Evolutionary conservation across 495 filamentous ascomycete species (phyloP).

Genomic region (Aspergillus mulundensis): DNA sequence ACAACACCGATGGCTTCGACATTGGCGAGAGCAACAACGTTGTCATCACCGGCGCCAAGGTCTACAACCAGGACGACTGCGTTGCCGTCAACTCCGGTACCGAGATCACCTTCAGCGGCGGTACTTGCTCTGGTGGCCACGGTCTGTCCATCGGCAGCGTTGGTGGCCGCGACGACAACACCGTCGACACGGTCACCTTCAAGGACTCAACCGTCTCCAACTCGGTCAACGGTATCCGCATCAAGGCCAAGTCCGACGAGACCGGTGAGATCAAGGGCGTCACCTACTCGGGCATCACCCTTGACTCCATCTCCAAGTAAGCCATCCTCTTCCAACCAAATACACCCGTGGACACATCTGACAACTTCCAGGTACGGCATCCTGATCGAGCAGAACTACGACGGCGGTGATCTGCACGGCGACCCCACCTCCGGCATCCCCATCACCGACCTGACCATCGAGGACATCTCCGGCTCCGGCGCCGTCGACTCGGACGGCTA

Average conservation of each 20-base stretch:
- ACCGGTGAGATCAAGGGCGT: conserved; percentile 55
- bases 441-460: conserved; percentile 56
- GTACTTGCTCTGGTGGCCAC: conserved; percentile 55
- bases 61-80: conserved; percentile 66
- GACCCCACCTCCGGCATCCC: conserved; percentile 57
- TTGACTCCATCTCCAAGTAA: conserved; percentile 43
- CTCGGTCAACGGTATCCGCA: conserved; percentile 48
- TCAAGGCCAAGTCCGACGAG: conserved; percentile 58
- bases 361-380: conserved; percentile 52
- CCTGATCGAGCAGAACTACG: conserved; percentile 65
- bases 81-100: conserved; percentile 60
- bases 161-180: conserved; percentile 58
- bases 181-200: conserved; percentile 53
- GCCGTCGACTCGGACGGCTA: conserved; percentile 22
- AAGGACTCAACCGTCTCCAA: conserved; percentile 47
- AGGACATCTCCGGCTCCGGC: conserved; percentile 50
- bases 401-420: conserved; percentile 57
- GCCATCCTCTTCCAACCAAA: not conserved
- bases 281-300: conserved; percentile 58
- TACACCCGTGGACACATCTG: not conserved
- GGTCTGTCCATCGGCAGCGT: conserved; percentile 67
- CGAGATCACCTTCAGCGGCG: conserved; percentile 50
- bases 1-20: conserved; percentile 69
- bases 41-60: conserved; percentile 50
- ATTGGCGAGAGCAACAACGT: conserved; percentile 50